Conservation (phyloP, 768 basidiomycete genomes). For the Calocybe gangraenosa region DNA sequence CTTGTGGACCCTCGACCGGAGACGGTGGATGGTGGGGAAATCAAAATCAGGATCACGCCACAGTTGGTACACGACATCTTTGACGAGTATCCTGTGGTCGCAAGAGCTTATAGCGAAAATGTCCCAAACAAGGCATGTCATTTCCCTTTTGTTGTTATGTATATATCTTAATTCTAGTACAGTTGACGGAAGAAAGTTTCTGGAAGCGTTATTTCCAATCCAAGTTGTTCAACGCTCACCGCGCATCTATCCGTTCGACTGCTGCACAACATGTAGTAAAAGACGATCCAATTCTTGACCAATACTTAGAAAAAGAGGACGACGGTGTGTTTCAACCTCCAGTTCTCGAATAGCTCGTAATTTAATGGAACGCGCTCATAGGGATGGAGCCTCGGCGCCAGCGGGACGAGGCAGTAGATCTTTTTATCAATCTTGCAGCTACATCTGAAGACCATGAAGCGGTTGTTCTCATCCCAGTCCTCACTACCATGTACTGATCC, state of each 20-base stretch:
- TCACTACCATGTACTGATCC: neutral
- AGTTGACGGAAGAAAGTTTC: constrained; percentile 90
- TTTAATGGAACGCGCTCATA: constrained; percentile 24
- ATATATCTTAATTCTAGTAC: constrained; percentile 5
- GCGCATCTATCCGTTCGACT: constrained; percentile 86
- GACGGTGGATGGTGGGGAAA: constrained; percentile 77
- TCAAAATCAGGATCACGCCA: constrained; percentile 86
- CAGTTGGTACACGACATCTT: constrained; percentile 95
- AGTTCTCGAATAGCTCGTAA: neutral
- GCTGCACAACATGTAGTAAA: constrained; percentile 82
- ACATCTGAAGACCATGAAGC: constrained; percentile 90
- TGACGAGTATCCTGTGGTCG: constrained; percentile 95
- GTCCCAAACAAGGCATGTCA: constrained; percentile 75
- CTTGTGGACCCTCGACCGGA: constrained; percentile 87
- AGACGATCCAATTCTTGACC: constrained; percentile 92
- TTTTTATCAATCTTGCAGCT: constrained; percentile 82
- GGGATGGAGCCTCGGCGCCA: constrained; percentile 75
- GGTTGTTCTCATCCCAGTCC: constrained; percentile 34
- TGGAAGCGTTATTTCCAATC: constrained; percentile 98
- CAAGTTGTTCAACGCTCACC: constrained; percentile 91
- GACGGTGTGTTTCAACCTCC: constrained; percentile 58
- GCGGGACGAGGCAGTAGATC: constrained; percentile 62
- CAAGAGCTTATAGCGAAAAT: constrained; percentile 88
- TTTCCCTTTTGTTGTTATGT: constrained; percentile 6
- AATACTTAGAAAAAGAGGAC: constrained; percentile 94